Evolutionary conservation across 2,329 filamentous ascomycete genomes (phyloP).

Genomic region (Metarhizium guizhouense): DNA sequence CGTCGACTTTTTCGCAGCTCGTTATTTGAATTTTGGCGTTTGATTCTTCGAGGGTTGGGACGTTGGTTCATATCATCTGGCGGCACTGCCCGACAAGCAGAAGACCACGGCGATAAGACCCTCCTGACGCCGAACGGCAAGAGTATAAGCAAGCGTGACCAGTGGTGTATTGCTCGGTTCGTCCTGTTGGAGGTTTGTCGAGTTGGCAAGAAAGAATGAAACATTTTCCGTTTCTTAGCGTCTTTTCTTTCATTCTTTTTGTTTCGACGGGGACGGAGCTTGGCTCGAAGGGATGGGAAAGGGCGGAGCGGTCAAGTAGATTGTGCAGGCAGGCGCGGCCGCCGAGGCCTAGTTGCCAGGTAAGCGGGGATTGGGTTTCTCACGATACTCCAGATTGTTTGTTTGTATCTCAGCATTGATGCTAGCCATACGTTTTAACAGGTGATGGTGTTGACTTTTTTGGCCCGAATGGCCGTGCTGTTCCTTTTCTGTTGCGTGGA

Average conservation of each 20-base stretch:
- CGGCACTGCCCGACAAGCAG: neutral
- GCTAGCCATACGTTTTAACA: neutral
- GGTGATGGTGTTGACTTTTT: neutral
- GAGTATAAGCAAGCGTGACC: neutral
- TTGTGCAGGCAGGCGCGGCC: slow-evolving; percentile 2
- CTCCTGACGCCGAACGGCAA: neutral
- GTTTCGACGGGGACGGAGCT: neutral
- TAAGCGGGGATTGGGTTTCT: neutral
- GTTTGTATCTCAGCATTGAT: neutral
- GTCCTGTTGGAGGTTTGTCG: neutral
- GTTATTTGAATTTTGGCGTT: neutral
- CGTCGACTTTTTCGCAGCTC: neutral
- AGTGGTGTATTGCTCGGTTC: neutral
- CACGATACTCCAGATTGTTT: slow-evolving; percentile 1
- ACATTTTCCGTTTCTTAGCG: neutral
- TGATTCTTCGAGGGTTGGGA: too few relatives aligned
- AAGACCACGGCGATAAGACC: neutral
- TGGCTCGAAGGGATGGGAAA: neutral
- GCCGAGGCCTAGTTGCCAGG: neutral
- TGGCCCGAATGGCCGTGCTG: neutral
- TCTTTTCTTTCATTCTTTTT: neutral
- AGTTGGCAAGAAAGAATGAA: neutral
- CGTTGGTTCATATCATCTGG: neutral
- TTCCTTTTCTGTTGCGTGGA: neutral
- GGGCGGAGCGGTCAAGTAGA: neutral